phyloP scores from a whole-genome alignment of 2,329 filamentous ascomycete species.

The Blumeria graminis region DNA sequence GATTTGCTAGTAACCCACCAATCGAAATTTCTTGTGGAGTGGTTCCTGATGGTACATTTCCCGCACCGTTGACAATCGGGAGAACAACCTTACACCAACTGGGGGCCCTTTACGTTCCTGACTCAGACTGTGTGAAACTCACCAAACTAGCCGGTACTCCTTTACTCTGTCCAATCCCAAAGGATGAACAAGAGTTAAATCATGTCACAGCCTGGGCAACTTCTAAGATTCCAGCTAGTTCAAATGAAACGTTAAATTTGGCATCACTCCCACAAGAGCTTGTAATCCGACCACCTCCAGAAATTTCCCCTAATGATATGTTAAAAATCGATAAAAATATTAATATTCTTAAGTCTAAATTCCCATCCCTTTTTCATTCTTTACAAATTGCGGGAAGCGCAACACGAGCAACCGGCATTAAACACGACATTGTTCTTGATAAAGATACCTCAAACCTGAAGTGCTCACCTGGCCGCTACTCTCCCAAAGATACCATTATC shows the following conservation, averaged over 20 bases:
- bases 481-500: not conserved
- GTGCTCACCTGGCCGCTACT: not conserved
- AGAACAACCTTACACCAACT: not conserved
- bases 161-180: not conserved
- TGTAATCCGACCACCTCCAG: not conserved
- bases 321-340: not conserved
- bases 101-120: not conserved
- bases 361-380: not conserved
- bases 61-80: too few relatives aligned
- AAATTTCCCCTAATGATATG: not conserved
- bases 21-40: not conserved
- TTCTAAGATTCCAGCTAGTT: not conserved
- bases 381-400: not conserved
- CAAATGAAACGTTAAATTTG: not conserved
- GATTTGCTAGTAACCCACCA: not conserved
- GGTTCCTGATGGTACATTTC: not conserved
- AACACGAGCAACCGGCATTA: not conserved
- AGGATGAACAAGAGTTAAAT: not conserved
- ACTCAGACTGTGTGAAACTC: not conserved
- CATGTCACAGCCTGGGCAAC: not conserved
- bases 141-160: not conserved
- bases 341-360: not conserved
- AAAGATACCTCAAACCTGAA: not conserved
- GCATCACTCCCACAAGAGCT: not conserved
- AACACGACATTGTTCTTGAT: not conserved